Evolutionary conservation across 495 filamentous ascomycete genomes (phyloP), one percentile per base, ranked within the genome.

Genomic region (Penicillium odoratum): DNA sequence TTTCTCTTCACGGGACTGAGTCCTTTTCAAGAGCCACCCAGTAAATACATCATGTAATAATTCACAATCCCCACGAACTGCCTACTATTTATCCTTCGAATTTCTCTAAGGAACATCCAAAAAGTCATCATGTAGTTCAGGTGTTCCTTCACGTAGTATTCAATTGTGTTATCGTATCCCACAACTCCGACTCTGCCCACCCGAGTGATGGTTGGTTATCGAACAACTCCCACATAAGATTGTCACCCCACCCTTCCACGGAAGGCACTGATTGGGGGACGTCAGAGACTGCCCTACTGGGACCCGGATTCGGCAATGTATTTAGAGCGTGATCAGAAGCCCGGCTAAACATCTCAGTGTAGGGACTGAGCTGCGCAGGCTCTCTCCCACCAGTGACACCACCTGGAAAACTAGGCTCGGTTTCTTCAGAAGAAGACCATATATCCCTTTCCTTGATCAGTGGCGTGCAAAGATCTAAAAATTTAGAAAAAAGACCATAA

Each of bases 191-290:
- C 44, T 68, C 67, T 18, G 65, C 58, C 69, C 69, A 71, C 9
- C 64, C 69, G n/a, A 71, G 46, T 0, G 69, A 67, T 1, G 69
- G 69, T 52, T 71, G 69, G 13, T 67, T 69, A 51, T 67, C 61
- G 29, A 69, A 71, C 28, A 71, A 34, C 53, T 71, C 66, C 69
- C 69, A 71, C 62, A 71, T 66, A 38, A 71, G 56, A 59, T 53
- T 63, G 44, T 71, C 68, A 64, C 69, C 50, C 69, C 69, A 71
- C 10, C 61, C 63, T 25, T 59, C 61, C 13, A 66, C 56, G 29
- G 51, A 51, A 9, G 46, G 46, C 28, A 48, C 28, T 15, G 65
- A 51, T 8, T 29, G 55, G 18, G 58, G 45, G 9, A 56, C 48
- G 16, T 31, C 51, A 21, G 56, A 36, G 3, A 16, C n/a, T n/a